A percentile compares a stretch with the other conserved stretches of the same genome.
These are phyloP conservation scores for Lichtheimia ramosa DNA, from an alignment of 371 early-diverging fungal genomes.

Conservation along the genomic window DNA sequence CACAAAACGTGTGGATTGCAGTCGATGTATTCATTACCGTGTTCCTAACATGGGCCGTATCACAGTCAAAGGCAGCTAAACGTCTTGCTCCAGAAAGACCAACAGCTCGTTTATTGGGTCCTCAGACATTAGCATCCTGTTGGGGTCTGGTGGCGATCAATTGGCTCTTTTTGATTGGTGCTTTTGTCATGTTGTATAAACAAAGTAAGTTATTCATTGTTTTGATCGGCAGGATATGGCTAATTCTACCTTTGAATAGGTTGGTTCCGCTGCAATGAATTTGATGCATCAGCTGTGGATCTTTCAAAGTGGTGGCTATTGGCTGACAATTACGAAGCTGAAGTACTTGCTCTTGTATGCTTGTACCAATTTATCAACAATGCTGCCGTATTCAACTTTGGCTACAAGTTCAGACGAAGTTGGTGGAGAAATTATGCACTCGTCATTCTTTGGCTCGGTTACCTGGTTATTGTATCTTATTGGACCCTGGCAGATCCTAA, in stretches of 20 bases:
- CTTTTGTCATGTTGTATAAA: conserved; percentile 43
- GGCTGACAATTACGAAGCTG: conserved; percentile 80
- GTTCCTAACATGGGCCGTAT: conserved; percentile 68
- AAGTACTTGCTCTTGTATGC: conserved; percentile 57
- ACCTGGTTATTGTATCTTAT: conserved; percentile 56
- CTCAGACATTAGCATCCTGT: conserved; percentile 70
- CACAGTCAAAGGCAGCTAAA: conserved; percentile 63
- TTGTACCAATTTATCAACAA: conserved; percentile 71
- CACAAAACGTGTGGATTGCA: conserved; percentile 66
- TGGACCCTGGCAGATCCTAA: conserved; percentile 70
- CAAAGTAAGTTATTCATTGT: conserved; percentile 18
- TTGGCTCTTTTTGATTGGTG: conserved; percentile 54
- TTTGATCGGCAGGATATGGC: neutral
- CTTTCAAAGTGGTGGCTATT: conserved; percentile 81
- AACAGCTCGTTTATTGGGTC: conserved; percentile 76
- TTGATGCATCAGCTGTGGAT: conserved; percentile 68
- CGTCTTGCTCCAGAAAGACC: conserved; percentile 63
- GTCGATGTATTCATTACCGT: conserved; percentile 69
- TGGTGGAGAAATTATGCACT: conserved; percentile 66
- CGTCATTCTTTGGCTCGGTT: conserved; percentile 51
- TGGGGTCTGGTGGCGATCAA: conserved; percentile 73
- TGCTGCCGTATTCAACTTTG: conserved; percentile 76
- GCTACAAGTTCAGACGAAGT: conserved; percentile 62
- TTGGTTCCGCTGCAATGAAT: conserved; percentile 78
- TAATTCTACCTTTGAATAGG: conserved; percentile 32